phyloP scores from a whole-genome alignment of 495 filamentous ascomycete species.

The Aspergillus ostianus region DNA sequence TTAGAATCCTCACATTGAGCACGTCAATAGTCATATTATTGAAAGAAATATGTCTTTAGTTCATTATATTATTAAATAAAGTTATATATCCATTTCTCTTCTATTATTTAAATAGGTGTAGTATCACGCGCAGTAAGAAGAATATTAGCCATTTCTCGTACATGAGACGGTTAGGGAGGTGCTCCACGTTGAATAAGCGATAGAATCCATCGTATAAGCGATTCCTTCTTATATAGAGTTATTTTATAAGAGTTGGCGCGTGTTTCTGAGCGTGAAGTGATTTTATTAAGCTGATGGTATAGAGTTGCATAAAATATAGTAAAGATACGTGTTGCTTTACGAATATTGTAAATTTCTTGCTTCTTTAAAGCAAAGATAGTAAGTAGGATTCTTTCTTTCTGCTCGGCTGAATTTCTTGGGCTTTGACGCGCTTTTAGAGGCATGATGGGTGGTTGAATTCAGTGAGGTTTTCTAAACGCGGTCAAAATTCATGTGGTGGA shows the following conservation, averaged over 20 bases:
- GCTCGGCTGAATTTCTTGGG: too few species aligned
- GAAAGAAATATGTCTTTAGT: constrained; percentile 29
- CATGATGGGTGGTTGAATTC: too few species aligned
- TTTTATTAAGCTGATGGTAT: constrained; percentile 21
- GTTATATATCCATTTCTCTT: constrained; percentile 12
- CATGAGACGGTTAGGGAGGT: neutral
- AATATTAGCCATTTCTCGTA: too few species aligned
- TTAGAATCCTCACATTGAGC: neutral
- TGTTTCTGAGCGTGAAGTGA: constrained; percentile 2
- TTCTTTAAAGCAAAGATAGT: constrained; percentile 8
- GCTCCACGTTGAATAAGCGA: constrained; percentile 13
- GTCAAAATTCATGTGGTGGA: neutral
- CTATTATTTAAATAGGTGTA: constrained; percentile 6
- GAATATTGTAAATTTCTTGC: constrained; percentile 4
- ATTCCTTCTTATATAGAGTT: constrained; percentile 8
- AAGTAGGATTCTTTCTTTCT: constrained; percentile 5
- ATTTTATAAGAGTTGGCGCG: constrained; percentile 25
- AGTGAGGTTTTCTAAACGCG: neutral
- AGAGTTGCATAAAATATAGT: constrained; percentile 11
- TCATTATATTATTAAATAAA: constrained; percentile 31
- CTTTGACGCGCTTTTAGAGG: too few species aligned
- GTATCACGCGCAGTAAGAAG: neutral
- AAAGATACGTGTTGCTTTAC: too few species aligned
- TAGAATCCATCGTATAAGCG: constrained; percentile 32
- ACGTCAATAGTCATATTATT: constrained; percentile 29